Evolutionary conservation across 192 early-diverging fungal genomes (phyloP).

Genomic region (Podila clonocystis): DNA sequence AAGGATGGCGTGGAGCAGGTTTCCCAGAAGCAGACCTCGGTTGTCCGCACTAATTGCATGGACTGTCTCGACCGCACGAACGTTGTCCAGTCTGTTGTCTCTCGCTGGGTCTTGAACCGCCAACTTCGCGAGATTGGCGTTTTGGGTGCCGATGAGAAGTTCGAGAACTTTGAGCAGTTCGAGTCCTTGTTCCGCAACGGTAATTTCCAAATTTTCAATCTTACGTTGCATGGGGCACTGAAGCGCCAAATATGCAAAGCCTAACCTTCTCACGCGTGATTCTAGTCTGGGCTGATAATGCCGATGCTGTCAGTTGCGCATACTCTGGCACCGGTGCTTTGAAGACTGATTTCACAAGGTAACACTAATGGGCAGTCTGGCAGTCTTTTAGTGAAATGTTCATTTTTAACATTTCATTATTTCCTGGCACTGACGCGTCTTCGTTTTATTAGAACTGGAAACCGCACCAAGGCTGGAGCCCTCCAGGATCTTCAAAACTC

Average conservation of each 20-base stretch:
- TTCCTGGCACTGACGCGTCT: neutral
- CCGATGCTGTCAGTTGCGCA: constrained; percentile 87
- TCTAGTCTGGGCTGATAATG: constrained; percentile 98
- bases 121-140: constrained; percentile 80
- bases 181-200: constrained; percentile 83
- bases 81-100: constrained; percentile 95
- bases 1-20: constrained; percentile 45
- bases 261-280: constrained; percentile 3
- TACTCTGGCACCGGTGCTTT: constrained; percentile 98
- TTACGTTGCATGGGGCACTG: neutral
- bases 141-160: constrained; percentile 64
- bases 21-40: constrained; percentile 71
- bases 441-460: constrained; percentile 75
- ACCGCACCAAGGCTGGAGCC: constrained; percentile 84
- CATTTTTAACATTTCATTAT: neutral
- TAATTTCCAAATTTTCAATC: constrained; percentile 35
- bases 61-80: constrained; percentile 99
- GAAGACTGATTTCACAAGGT: constrained; percentile 97
- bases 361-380: neutral
- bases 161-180: constrained; percentile 74
- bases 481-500: constrained; percentile 86
- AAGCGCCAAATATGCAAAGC: neutral
- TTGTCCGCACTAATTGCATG: constrained; percentile 98
- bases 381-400: neutral
- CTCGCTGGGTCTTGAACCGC: constrained; percentile 72